Evolutionary conservation across 306 rosid genomes (phyloP).

Genomic region (Trichosanthes truncata): DNA sequence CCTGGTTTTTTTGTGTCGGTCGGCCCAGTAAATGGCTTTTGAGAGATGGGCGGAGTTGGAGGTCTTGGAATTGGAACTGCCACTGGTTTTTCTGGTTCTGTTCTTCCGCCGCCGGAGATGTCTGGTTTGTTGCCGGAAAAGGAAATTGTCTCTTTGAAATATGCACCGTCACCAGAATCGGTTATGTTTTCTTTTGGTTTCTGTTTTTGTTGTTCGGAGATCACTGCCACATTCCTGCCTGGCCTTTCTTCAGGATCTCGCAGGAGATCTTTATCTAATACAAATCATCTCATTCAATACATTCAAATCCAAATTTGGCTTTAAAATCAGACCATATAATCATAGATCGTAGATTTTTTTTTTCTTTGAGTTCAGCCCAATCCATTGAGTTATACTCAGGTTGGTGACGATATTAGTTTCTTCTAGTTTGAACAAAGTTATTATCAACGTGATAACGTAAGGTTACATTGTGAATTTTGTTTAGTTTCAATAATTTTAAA

Average conservation of each 20-base stretch:
- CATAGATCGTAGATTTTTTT: too few relatives aligned
- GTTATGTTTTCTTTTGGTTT: constrained; percentile 21
- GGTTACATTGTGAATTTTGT: too few relatives aligned
- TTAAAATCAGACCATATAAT: neutral
- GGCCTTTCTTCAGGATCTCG: constrained; percentile 22
- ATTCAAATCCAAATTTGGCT: neutral
- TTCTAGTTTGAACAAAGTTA: too few relatives aligned
- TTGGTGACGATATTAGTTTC: too few relatives aligned
- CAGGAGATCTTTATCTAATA: constrained; percentile 31
- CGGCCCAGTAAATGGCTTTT: constrained; percentile 10
- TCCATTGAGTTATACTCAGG: too few relatives aligned
- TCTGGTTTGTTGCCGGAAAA: neutral
- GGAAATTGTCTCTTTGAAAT: constrained; percentile 16
- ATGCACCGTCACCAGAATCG: constrained; percentile 1
- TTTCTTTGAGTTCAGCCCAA: too few relatives aligned
- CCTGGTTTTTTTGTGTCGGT: constrained; percentile 12
- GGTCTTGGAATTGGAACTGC: neutral
- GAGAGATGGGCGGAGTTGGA: constrained; percentile 19
- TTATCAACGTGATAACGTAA: too few relatives aligned
- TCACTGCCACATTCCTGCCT: neutral
- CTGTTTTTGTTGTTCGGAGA: neutral
- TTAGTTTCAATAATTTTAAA: too few relatives aligned
- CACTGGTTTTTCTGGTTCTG: constrained; percentile 10
- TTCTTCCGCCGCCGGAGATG: constrained; percentile 24
- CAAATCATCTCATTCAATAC: neutral